Percentiles rank a stretch among this genome's conserved stretches.
phyloP scores from a whole-genome alignment of 2,329 filamentous ascomycete genomes.

The Metarhizium robertsii region DNA sequence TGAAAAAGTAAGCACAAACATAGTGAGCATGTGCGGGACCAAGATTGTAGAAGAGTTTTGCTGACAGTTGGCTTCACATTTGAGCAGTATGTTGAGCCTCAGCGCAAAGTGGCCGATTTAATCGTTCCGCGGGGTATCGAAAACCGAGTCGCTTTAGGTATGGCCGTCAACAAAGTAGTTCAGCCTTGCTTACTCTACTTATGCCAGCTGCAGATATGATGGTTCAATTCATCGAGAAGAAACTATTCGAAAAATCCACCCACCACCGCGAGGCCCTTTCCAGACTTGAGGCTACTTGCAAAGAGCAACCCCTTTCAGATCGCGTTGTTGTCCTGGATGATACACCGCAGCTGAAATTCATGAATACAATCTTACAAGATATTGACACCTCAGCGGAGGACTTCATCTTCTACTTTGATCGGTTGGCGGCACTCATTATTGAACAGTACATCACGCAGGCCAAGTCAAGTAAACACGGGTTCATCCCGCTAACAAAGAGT shows the following conservation, averaged over 20 bases:
- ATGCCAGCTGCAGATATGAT: constrained; percentile 60
- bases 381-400: constrained; percentile 73
- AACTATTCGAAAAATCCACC: constrained; percentile 75
- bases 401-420: constrained; percentile 96
- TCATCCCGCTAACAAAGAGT: constrained; percentile 7
- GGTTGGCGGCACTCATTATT: constrained; percentile 73
- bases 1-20: constrained; percentile 48
- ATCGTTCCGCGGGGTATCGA: constrained; percentile 93
- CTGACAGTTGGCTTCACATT: not conserved
- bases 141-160: constrained; percentile 82
- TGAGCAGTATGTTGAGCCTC: constrained; percentile 71
- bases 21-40: not conserved
- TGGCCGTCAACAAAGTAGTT: constrained; percentile 13
- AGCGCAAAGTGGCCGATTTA: constrained; percentile 84
- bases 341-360: constrained; percentile 72
- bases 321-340: constrained; percentile 67
- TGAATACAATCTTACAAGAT: constrained; percentile 85
- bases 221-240: constrained; percentile 83
- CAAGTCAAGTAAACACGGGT: not conserved
- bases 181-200: constrained; percentile 5
- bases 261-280: constrained; percentile 72
- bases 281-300: constrained; percentile 62
- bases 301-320: constrained; percentile 62
- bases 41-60: not conserved
- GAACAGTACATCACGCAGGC: constrained; percentile 51